Evolutionary conservation across 371 early-diverging fungal genomes (phyloP).

Genomic region (Saksenaea vasiformis): DNA sequence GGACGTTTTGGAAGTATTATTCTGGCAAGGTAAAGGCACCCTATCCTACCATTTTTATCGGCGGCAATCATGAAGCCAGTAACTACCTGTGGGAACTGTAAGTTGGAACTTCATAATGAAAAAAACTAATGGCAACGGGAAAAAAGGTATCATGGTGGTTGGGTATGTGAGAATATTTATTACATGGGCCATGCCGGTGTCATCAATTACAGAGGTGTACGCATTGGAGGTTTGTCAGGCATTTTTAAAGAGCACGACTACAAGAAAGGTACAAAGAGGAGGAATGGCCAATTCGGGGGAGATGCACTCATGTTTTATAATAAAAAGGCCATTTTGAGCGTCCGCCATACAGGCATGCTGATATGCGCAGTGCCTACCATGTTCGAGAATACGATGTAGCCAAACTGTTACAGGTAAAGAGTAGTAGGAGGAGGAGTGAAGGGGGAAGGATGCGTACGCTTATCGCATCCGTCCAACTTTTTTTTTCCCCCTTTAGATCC

Average conservation of each 20-base stretch:
- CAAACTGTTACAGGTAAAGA: constrained; percentile 67
- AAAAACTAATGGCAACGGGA: background rate
- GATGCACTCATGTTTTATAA: background rate
- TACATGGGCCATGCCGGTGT: constrained; percentile 88
- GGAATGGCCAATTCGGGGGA: background rate
- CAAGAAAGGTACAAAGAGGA: constrained; percentile 44
- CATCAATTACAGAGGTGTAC: constrained; percentile 81
- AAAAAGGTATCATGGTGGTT: constrained; percentile 89
- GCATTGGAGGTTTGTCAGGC: constrained; percentile 93
- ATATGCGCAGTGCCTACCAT: constrained; percentile 81
- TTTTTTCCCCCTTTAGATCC: constrained; percentile 28
- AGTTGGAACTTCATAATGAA: constrained; percentile 10
- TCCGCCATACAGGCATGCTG: constrained; percentile 66
- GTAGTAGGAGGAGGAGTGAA: background rate
- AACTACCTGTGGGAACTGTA: constrained; percentile 92
- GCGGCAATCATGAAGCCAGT: constrained; percentile 98
- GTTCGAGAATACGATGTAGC: constrained; percentile 80
- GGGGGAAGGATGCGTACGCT: background rate
- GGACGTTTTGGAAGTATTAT: constrained; percentile 92
- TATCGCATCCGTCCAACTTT: background rate
- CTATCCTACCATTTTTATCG: constrained; percentile 90
- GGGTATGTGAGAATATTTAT: constrained; percentile 93
- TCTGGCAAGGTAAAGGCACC: constrained; percentile 81
- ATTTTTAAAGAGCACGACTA: constrained; percentile 85
- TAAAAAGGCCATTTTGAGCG: constrained; percentile 83